Evolutionary conservation across 2,329 filamentous ascomycete species (phyloP), one percentile per base, ranked within the genome.

Genomic region (Fusarium multiceps): DNA sequence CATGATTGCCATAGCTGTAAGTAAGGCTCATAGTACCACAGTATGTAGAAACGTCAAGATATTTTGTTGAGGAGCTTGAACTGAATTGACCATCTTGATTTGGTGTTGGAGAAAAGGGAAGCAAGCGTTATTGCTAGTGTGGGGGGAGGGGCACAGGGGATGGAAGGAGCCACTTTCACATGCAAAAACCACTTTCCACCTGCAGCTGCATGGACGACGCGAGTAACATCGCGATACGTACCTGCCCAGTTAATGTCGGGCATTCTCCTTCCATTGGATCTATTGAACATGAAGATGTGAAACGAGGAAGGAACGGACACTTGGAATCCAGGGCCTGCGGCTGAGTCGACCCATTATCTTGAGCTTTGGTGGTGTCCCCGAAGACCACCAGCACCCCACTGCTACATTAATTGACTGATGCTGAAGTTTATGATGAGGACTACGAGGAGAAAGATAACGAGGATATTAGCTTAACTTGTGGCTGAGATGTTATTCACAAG

Each of bases 121-220:
- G 23, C 37, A 60, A 70, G 23, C 42, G 45, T 47, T 55, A 49
- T 55, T 43, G 48, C 41, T 49, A 61, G 40, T 63, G 60, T 56
- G 60, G 47, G 50, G 59, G 63, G 48, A 40, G 48, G 32, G 48
- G 48, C 48, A 37, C 34, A 48, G 62, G 58, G 54, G 60, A 53
- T 32, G 46, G 43, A 28, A 49, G 51, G 55, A 53, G 57, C 67
- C 73, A 72, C 74, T 76, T 74, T 76, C 75, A 76, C 75, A 76
- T 76, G 75, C 63, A 70, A 76, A 62, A 30, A 32, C 21, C 42
- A 55, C 20, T 32, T 43, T 45, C 12, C 43, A 48, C 55, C 23
- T 45, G n/a, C 20, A 21, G 12, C 28, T 58, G 34, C 20, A 43
- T 28, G 56, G 46, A 62, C 56, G 32, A 59, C 32, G 27, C 58